phyloP scores from a whole-genome alignment of 2,329 filamentous ascomycete genomes.

The Fulvia fulva region DNA sequence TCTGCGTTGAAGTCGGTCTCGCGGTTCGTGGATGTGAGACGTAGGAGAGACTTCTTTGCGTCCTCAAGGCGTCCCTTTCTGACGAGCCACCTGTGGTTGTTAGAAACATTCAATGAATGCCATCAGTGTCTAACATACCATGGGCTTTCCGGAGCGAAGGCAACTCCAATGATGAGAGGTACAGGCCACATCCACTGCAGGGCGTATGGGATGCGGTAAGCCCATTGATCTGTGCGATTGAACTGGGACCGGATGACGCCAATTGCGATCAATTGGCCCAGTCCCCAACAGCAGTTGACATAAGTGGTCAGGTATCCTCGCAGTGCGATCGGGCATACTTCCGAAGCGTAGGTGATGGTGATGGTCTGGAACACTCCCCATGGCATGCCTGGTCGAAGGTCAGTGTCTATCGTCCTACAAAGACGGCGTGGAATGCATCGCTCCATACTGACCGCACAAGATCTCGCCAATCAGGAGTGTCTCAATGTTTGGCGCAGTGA shows the following conservation, averaged over 20 bases:
- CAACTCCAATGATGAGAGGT: constrained; percentile 62
- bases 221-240: constrained; percentile 62
- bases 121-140: constrained; percentile 34
- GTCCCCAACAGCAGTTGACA: constrained; percentile 55
- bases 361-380: constrained; percentile 49
- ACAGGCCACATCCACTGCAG: constrained; percentile 77
- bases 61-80: constrained; percentile 61
- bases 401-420: too few relatives aligned
- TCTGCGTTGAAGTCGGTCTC: constrained; percentile 74
- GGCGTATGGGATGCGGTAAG: constrained; percentile 66
- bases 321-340: constrained; percentile 67
- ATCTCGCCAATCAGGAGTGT: constrained; percentile 45
- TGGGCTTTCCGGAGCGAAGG: constrained; percentile 60
- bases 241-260: constrained; percentile 69
- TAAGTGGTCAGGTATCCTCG: constrained; percentile 61
- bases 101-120: too few relatives aligned
- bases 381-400: constrained; percentile 29
- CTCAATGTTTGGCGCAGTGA: constrained; percentile 45
- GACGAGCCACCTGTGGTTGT: constrained; percentile 55
- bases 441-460: constrained; percentile 36
- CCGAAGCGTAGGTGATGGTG: constrained; percentile 49
- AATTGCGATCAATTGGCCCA: constrained; percentile 69
- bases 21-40: constrained; percentile 59
- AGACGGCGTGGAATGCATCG: too few relatives aligned
- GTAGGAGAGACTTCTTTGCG: constrained; percentile 62